Base-by-base conservation (phyloP, 2,329 filamentous ascomycete species). In the Monilinia fructicola region DNA sequence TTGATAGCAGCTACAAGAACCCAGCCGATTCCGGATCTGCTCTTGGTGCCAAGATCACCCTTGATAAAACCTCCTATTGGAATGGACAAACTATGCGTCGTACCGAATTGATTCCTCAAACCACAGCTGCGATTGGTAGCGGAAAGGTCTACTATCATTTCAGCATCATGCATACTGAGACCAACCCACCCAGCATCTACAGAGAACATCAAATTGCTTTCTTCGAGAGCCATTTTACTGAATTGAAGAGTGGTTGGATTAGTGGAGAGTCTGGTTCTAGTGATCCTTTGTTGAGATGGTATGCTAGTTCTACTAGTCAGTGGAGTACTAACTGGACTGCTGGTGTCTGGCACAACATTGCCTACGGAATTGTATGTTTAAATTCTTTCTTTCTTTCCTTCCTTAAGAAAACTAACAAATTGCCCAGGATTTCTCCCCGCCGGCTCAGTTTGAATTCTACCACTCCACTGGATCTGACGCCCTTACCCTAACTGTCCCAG, bases 61-160 rank as follows among this genome's bases (percentile, higher is more conserved):
- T 92, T 60, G 79, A 82, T 73, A 77, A 77, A 72, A 88, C 84
- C 0, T 82, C 89, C 1, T 90, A 85, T 76, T 92, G 89, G 89
- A 88, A 91, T 77, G 87, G 85, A 28, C 87, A 90, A 75, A 85
- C 77, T 58, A 91, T 91, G 89, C 86, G 88, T 75, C 84, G 89
- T 62, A 91, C 87, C 0, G 90, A 92, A 78, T 79, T 92, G 68
- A 92, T 92, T 71, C 89, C 89, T 11, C 87, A 90, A 78, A 90
- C 88, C 0, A 83, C 77, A 2, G 85, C 85, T 0, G 81, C 86
- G 67, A 89, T 91, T 76, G 87, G 86, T 71, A 73, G 78, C n/a
- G 88, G 88, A 54, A 87, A 84, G 60, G 83, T 90, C 44, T 90
- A 83, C 78, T 92, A 91, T 77, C 89, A 92, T 77, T 91, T 91